These are phyloP conservation scores for Hypoxylon intermedium DNA, from an alignment of 495 filamentous ascomycete species.

Conservation along the genomic window DNA sequence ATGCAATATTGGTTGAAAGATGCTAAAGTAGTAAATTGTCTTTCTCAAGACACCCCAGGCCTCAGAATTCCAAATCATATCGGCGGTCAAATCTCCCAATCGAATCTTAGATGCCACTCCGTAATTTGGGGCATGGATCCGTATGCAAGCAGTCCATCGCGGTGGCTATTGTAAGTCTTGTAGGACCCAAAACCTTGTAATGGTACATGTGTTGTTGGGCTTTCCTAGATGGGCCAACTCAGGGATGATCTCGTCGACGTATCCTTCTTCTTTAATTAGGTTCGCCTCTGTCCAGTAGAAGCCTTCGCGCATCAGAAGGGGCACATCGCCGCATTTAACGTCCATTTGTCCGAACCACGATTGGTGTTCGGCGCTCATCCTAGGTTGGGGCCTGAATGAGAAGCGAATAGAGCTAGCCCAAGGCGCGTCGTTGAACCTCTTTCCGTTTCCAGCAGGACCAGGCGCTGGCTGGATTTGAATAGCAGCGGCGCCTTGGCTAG, in stretches of 20 bases:
- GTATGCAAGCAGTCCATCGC: constrained; percentile 16
- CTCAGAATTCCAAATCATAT: background rate
- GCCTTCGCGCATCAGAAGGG: constrained; percentile 35
- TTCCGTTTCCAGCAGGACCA: constrained; percentile 18
- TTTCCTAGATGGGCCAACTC: background rate
- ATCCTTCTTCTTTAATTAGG: constrained; percentile 26
- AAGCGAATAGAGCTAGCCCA: background rate
- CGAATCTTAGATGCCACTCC: constrained; percentile 4
- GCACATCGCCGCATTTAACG: constrained; percentile 24
- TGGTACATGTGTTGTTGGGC: background rate
- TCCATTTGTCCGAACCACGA: constrained; percentile 15
- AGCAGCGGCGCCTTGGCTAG: constrained; percentile 6
- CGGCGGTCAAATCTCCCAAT: constrained; percentile 2
- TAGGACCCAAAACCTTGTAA: constrained; percentile 14
- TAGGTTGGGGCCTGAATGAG: background rate
- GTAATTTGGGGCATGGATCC: constrained; percentile 8
- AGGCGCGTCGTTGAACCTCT: background rate
- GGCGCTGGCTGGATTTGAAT: constrained; percentile 11
- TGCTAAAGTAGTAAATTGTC: constrained; percentile 11
- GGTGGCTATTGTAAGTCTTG: constrained; percentile 15
- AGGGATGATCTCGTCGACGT: background rate
- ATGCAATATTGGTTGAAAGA: background rate
- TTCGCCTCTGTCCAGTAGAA: constrained; percentile 25
- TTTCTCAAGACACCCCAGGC: constrained; percentile 2
- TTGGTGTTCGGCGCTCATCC: background rate